Conservation (phyloP, 129 eudicot species). For the Artemisia argyi region DNA sequence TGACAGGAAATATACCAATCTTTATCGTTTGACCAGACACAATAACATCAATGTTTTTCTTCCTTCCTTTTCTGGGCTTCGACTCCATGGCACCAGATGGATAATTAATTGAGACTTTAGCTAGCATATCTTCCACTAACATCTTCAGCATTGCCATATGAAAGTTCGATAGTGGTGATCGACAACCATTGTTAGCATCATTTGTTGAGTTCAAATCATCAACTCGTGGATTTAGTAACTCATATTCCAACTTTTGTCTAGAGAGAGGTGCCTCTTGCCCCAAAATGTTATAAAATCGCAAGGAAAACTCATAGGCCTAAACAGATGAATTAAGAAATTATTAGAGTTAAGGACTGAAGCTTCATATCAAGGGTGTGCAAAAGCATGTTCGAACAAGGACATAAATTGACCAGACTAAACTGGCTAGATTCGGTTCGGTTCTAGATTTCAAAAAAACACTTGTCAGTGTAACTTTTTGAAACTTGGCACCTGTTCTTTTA, state of each 20-base stretch:
- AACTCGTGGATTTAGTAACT: conserved; percentile 71
- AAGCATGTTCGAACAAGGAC: not conserved
- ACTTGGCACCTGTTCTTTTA: not conserved
- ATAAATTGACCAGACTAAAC: not conserved
- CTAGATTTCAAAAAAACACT: not conserved
- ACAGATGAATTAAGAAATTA: conserved; percentile 27
- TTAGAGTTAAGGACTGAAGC: not conserved
- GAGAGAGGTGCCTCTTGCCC: conserved; percentile 55
- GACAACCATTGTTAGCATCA: conserved; percentile 18
- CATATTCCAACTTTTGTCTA: conserved; percentile 67
- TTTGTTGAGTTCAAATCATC: conserved; percentile 33
- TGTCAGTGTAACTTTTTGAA: too few relatives aligned
- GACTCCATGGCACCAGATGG: conserved; percentile 60
- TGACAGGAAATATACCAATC: conserved; percentile 65
- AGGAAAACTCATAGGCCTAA: conserved; percentile 75
- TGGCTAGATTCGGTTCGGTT: not conserved
- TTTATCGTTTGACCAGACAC: conserved; percentile 47
- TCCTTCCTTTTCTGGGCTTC: conserved; percentile 66
- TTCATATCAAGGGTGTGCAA: not conserved
- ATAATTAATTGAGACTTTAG: conserved; percentile 52
- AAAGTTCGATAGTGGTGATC: conserved; percentile 46
- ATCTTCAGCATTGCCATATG: conserved; percentile 65
- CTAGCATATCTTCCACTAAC: conserved; percentile 61
- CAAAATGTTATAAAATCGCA: conserved; percentile 69
- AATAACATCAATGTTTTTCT: conserved; percentile 57